A percentile compares a stretch with the other conserved stretches of the same genome.
Evolutionary conservation across 352 stramenopile species (phyloP).

Genomic region (Globisporangium nodosum): DNA sequence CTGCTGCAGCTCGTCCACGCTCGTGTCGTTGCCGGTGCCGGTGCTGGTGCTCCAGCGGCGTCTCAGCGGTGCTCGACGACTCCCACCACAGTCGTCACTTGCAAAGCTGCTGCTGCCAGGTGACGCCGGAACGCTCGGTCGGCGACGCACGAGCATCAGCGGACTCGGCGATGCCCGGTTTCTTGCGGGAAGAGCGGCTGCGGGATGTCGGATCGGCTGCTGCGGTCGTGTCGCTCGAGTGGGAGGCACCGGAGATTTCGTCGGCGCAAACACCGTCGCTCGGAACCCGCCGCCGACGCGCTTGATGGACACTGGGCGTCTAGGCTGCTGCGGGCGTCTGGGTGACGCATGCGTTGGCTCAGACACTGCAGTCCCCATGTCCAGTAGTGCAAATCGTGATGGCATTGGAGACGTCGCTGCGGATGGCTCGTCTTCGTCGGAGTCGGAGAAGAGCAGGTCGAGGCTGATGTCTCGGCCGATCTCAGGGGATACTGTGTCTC

Average conservation of each 20-base stretch:
- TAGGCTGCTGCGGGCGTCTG: background rate
- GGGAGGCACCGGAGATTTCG: constrained; percentile 1
- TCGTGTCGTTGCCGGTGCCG: background rate
- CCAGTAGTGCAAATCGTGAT: no score
- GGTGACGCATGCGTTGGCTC: background rate
- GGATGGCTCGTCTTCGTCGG: constrained; percentile 6
- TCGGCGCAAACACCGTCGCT: constrained; percentile 17
- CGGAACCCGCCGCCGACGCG: constrained; percentile 59
- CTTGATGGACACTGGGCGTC: constrained; percentile 27
- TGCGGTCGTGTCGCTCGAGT: background rate
- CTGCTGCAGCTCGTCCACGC: background rate
- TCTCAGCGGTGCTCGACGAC: no score
- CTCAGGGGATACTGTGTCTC: background rate
- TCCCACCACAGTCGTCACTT: no score
- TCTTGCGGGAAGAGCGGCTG: constrained; percentile 1
- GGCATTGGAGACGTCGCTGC: background rate
- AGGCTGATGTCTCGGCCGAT: constrained; percentile 26
- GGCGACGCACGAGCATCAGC: constrained; percentile 6
- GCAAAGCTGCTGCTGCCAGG: background rate
- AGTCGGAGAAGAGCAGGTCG: constrained; percentile 54
- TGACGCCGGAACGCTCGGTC: constrained; percentile 9
- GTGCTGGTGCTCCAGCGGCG: background rate
- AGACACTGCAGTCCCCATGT: background rate
- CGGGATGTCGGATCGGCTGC: background rate
- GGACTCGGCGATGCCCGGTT: background rate